These are phyloP conservation scores for Blastobotrys indianensis DNA, from an alignment of 1,139 yeast genomes.

Conservation along the genomic window DNA sequence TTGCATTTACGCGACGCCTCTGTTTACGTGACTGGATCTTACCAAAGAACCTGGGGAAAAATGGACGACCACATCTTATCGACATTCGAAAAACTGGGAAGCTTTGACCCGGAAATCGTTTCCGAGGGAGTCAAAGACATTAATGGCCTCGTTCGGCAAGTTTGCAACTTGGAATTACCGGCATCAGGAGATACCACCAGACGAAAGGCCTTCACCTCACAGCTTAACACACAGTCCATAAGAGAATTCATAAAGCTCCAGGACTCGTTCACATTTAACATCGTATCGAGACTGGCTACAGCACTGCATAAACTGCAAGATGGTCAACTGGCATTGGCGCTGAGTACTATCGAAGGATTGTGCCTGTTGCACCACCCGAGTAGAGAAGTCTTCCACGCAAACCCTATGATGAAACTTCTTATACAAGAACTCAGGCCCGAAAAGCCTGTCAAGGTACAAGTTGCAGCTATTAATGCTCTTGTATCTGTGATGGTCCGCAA, in stretches of 20 bases:
- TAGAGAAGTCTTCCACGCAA: slow-evolving; percentile 41
- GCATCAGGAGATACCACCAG: slow-evolving; percentile 5
- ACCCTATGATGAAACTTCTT: slow-evolving; percentile 29
- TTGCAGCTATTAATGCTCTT: slow-evolving; percentile 50
- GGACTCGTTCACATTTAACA: slow-evolving; percentile 46
- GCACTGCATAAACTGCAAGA: slow-evolving; percentile 21
- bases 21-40: too few relatives aligned
- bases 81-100: slow-evolving; percentile 8
- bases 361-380: slow-evolving; percentile 56
- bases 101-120: background rate
- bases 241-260: slow-evolving; percentile 45
- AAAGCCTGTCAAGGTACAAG: slow-evolving; percentile 29
- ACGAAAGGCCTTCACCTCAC: slow-evolving; percentile 9
- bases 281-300: slow-evolving; percentile 38
- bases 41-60: background rate
- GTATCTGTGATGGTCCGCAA: slow-evolving; percentile 58
- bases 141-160: slow-evolving; percentile 1
- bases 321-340: slow-evolving; percentile 24
- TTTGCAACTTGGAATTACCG: slow-evolving; percentile 11
- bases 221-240: slow-evolving; percentile 26
- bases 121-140: slow-evolving; percentile 3
- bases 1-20: slow-evolving; percentile 1
- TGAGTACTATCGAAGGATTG: slow-evolving; percentile 55
- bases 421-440: slow-evolving; percentile 13
- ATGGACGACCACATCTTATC: slow-evolving; percentile 13